Conservation (phyloP, 371 early-diverging fungal species). For the Choanephora cucurbitarum region DNA sequence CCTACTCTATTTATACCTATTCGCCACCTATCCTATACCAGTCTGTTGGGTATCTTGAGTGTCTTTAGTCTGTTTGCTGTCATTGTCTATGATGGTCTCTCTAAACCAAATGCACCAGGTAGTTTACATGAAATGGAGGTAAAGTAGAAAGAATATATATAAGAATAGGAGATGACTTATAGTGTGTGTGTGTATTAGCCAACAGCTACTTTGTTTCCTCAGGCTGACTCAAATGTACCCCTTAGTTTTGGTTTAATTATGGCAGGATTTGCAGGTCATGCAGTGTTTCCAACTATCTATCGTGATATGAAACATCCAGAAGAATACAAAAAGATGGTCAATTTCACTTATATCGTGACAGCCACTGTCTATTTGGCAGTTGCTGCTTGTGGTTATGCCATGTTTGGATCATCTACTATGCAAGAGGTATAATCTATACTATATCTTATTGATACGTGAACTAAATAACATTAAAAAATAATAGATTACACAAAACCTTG, state of each 20-base stretch:
- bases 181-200: background rate
- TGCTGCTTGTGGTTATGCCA: conserved; percentile 66
- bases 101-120: conserved; percentile 55
- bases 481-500: conserved; percentile 73
- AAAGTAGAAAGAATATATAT: conserved; percentile 28
- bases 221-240: conserved; percentile 35
- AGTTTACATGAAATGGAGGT: conserved; percentile 58
- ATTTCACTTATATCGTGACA: conserved; percentile 40
- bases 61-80: conserved; percentile 43
- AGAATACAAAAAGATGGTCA: conserved; percentile 41
- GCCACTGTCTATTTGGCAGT: conserved; percentile 39
- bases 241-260: conserved; percentile 48
- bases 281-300: conserved; percentile 50
- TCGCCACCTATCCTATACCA: conserved; percentile 54
- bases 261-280: conserved; percentile 55
- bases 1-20: conserved; percentile 52
- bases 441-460: too few relatives aligned
- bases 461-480: too few relatives aligned
- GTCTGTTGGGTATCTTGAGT: conserved; percentile 54
- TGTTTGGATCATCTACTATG: conserved; percentile 70
- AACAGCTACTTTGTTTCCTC: conserved; percentile 19
- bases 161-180: background rate
- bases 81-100: conserved; percentile 52
- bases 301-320: conserved; percentile 53
- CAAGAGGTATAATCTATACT: conserved; percentile 51